Conservation (phyloP, 306 rosid species). For the Quercus mongolica region DNA sequence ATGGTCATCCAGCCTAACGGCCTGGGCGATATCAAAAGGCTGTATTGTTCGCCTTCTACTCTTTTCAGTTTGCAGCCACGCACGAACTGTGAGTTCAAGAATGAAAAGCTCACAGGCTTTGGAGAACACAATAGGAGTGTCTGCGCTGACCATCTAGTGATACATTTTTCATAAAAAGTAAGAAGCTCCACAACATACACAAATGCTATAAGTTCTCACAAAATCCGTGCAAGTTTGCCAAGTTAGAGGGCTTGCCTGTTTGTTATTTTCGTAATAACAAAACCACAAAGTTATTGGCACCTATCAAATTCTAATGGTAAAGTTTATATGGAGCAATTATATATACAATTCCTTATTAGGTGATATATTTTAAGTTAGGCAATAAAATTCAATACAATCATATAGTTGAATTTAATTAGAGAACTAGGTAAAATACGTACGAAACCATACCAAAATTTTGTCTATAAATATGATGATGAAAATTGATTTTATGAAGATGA, state of each 20-base stretch:
- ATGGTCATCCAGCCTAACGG: conserved; percentile 6
- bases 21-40: conserved; percentile 25
- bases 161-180: not conserved
- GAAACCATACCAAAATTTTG: too few species aligned
- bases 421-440: too few species aligned
- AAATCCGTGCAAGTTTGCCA: not conserved
- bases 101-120: conserved; percentile 49
- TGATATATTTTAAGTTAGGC: too few species aligned
- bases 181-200: not conserved
- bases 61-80: conserved; percentile 30
- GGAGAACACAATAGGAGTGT: conserved; percentile 29
- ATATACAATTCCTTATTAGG: too few species aligned
- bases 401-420: too few species aligned
- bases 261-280: too few species aligned
- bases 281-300: too few species aligned
- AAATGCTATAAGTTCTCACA: not conserved
- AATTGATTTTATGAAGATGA: too few species aligned
- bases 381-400: too few species aligned
- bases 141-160: conserved; percentile 34
- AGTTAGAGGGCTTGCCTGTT: not conserved
- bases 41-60: conserved; percentile 12
- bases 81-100: conserved; percentile 38
- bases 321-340: too few species aligned
- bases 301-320: too few species aligned
- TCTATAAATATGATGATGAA: too few species aligned